Conservation (phyloP, 2,329 filamentous ascomycete genomes). For the Colletotrichum chlorophyti region DNA sequence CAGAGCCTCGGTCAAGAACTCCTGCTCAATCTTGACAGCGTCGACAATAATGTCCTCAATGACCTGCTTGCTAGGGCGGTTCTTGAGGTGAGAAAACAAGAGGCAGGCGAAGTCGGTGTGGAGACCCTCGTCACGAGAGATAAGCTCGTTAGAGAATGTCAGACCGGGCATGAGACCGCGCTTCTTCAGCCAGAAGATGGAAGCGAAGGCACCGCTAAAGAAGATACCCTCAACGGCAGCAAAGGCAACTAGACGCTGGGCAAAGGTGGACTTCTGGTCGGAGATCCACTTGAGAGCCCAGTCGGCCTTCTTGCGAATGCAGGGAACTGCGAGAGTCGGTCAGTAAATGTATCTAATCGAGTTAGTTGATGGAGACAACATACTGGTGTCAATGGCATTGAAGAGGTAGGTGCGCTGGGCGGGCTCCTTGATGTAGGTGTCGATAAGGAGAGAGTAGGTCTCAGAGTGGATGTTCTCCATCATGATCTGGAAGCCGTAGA, state of each 20-base stretch:
- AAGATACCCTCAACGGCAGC: constrained; percentile 99
- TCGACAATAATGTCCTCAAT: constrained; percentile 91
- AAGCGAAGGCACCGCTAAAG: constrained; percentile 98
- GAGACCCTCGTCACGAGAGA: constrained; percentile 98
- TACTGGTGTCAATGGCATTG: constrained; percentile 98
- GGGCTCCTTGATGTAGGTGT: constrained; percentile 98
- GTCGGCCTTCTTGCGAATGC: constrained; percentile 98
- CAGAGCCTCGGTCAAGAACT: constrained; percentile 96
- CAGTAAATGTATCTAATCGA: constrained; percentile 52
- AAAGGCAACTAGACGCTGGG: constrained; percentile 93
- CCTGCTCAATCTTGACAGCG: constrained; percentile 93
- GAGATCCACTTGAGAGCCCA: constrained; percentile 97
- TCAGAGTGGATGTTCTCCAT: constrained; percentile 99
- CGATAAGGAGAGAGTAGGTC: constrained; percentile 98
- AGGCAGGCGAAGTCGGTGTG: constrained; percentile 99
- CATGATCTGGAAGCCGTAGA: constrained; percentile 99
- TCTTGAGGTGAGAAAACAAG: constrained; percentile 95
- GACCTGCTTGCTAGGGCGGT: constrained; percentile 82
- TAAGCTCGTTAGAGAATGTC: constrained; percentile 99
- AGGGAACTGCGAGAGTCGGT: constrained; percentile 70
- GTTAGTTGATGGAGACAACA: constrained; percentile 51
- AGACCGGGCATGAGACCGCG: constrained; percentile 98
- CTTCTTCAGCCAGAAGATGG: constrained; percentile 99
- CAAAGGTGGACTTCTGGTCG: constrained; percentile 93
- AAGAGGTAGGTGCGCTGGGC: constrained; percentile 94